Conservation (phyloP, 805 yeast genomes). For the Starmerella bacillaris region DNA sequence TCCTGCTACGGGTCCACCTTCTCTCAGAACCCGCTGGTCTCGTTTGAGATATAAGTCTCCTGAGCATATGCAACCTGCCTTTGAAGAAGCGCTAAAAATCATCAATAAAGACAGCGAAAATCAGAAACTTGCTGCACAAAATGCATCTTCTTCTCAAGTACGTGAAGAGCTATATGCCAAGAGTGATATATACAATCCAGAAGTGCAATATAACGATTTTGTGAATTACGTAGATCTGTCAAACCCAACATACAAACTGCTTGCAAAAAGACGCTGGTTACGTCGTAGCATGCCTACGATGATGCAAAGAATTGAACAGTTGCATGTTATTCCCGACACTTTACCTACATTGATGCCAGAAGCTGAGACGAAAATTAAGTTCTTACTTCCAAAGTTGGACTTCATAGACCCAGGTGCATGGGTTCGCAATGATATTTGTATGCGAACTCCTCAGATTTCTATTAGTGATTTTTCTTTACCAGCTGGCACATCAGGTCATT, state of each 20-base stretch:
- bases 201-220: constrained; percentile 50
- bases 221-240: constrained; percentile 38
- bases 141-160: constrained; percentile 14
- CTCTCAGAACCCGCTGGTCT: constrained; percentile 15
- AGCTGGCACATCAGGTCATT: constrained; percentile 28
- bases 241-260: constrained; percentile 63
- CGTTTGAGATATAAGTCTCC: constrained; percentile 44
- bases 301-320: constrained; percentile 82
- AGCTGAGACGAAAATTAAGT: constrained; percentile 53
- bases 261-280: constrained; percentile 58
- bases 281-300: constrained; percentile 48
- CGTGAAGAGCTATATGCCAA: constrained; percentile 27
- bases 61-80: constrained; percentile 49
- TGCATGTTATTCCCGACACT: constrained; percentile 81
- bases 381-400: constrained; percentile 25
- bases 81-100: constrained; percentile 45
- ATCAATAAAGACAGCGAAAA: constrained; percentile 34
- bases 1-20: constrained; percentile 17
- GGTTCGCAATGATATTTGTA: constrained; percentile 55
- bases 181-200: constrained; percentile 70
- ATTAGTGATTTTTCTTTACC: constrained; percentile 50
- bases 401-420: constrained; percentile 67
- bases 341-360: constrained; percentile 71
- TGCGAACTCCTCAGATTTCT: constrained; percentile 58
- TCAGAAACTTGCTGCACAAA: constrained; percentile 25